Percentiles rank a stretch among this genome's conserved stretches.
phyloP scores from a whole-genome alignment of 139 green algal genomes.

The Chlorella sp. region DNA sequence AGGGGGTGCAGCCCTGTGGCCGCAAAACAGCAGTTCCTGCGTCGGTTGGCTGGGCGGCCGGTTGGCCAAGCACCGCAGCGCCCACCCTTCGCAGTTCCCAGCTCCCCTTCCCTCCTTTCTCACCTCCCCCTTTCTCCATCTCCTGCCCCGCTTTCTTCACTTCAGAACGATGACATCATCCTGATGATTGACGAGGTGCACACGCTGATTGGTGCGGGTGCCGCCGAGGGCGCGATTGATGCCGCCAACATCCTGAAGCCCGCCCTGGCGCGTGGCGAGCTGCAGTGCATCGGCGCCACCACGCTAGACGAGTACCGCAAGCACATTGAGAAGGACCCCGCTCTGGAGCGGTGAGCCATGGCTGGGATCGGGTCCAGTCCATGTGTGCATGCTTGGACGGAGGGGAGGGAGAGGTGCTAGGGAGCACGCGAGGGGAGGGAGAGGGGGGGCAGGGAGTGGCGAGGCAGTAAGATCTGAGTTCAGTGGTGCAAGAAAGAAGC shows the following conservation, averaged over 20 bases:
- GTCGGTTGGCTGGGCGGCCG: too few species aligned
- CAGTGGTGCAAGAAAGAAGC: too few species aligned
- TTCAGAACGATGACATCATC: conserved; percentile 97
- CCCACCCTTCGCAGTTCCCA: too few species aligned
- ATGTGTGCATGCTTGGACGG: background rate
- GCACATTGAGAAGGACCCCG: conserved; percentile 99
- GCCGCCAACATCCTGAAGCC: conserved; percentile 99
- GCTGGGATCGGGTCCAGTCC: too few species aligned
- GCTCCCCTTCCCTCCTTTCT: too few species aligned
- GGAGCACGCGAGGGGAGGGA: too few species aligned
- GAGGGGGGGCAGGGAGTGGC: too few species aligned
- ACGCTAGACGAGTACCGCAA: conserved; percentile 99
- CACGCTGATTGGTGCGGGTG: conserved; percentile 98
- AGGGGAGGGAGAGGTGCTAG: too few species aligned
- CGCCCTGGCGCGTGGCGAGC: conserved; percentile 96
- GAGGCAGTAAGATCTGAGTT: too few species aligned
- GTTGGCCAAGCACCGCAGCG: too few species aligned
- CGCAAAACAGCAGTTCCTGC: background rate
- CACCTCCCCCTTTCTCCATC: background rate
- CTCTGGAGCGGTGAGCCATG: conserved; percentile 84
- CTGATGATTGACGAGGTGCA: conserved; percentile 89
- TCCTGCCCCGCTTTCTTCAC: background rate
- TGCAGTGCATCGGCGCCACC: conserved; percentile 99
- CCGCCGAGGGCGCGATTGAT: conserved; percentile 98
- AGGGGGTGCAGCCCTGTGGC: background rate